These are phyloP conservation scores for Globisporangium viniferum DNA, from an alignment of 352 stramenopile species.

Conservation along the genomic window DNA sequence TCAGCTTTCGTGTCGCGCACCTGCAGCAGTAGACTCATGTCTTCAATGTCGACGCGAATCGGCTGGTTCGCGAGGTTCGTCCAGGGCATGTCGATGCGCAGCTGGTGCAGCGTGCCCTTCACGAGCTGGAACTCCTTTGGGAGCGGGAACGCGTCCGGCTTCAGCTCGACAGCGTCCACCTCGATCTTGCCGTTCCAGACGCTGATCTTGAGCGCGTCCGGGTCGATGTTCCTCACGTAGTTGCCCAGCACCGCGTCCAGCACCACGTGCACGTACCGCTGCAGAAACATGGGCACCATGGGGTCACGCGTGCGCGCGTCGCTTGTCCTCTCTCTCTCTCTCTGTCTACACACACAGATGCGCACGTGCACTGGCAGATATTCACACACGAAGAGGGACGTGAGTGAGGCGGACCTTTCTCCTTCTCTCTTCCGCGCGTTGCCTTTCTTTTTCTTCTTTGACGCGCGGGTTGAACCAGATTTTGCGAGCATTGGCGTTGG, in stretches of 20 bases:
- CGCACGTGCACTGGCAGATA: neutral
- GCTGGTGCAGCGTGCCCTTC: constrained; percentile 70
- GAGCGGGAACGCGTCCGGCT: constrained; percentile 67
- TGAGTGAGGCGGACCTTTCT: neutral
- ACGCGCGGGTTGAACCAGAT: neutral
- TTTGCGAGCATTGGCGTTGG: too few relatives aligned
- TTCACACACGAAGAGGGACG: neutral
- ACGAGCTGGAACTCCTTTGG: constrained; percentile 63
- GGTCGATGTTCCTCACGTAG: constrained; percentile 88
- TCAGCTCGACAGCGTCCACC: constrained; percentile 75
- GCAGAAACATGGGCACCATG: constrained; percentile 56
- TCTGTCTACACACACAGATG: neutral
- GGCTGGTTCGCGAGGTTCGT: constrained; percentile 69
- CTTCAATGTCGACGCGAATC: constrained; percentile 74
- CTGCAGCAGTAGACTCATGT: constrained; percentile 68
- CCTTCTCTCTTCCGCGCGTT: neutral
- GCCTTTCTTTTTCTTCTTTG: neutral
- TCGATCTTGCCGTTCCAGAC: constrained; percentile 86
- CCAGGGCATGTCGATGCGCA: constrained; percentile 77
- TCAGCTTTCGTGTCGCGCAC: constrained; percentile 30
- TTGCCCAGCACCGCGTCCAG: constrained; percentile 78
- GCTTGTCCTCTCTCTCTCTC: neutral
- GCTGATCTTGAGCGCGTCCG: constrained; percentile 79
- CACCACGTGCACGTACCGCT: constrained; percentile 83
- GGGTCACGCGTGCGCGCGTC: neutral